Conservation (phyloP, 208 protist genomes). For the Perkinsela sp. region DNA sequence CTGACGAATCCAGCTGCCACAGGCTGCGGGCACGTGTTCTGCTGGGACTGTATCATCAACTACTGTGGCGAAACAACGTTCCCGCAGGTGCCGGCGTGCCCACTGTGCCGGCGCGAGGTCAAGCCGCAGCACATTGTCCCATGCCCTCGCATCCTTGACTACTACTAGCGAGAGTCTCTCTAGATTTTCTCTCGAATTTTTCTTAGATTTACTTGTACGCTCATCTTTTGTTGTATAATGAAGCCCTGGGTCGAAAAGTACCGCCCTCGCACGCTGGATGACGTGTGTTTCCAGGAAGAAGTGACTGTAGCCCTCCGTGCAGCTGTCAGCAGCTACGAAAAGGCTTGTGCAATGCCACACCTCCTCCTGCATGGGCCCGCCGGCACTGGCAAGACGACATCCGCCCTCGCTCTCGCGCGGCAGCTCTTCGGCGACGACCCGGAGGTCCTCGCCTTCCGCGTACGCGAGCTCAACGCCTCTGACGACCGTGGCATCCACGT, state of each 20-base stretch:
- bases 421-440: slow-evolving; percentile 70
- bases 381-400: slow-evolving; percentile 62
- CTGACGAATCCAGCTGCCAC: not conserved
- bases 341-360: slow-evolving; percentile 53
- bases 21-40: not conserved
- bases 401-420: slow-evolving; percentile 46
- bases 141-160: not conserved
- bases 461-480: slow-evolving; percentile 92
- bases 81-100: not conserved
- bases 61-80: not conserved
- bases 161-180: too few relatives aligned
- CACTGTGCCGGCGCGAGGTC: not conserved
- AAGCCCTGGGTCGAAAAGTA: slow-evolving; percentile 82
- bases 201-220: too few relatives aligned
- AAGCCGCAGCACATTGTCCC: not conserved
- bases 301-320: slow-evolving; percentile 58
- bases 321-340: slow-evolving; percentile 59
- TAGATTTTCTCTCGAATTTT: too few relatives aligned
- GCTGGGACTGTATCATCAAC: not conserved
- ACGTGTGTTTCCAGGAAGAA: slow-evolving; percentile 70
- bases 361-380: slow-evolving; percentile 93
- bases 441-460: slow-evolving; percentile 26
- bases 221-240: not conserved
- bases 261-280: slow-evolving; percentile 44
- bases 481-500: slow-evolving; percentile 95